Base-by-base conservation (phyloP, 768 basidiomycete species). In the Pleurotus giganteus region DNA sequence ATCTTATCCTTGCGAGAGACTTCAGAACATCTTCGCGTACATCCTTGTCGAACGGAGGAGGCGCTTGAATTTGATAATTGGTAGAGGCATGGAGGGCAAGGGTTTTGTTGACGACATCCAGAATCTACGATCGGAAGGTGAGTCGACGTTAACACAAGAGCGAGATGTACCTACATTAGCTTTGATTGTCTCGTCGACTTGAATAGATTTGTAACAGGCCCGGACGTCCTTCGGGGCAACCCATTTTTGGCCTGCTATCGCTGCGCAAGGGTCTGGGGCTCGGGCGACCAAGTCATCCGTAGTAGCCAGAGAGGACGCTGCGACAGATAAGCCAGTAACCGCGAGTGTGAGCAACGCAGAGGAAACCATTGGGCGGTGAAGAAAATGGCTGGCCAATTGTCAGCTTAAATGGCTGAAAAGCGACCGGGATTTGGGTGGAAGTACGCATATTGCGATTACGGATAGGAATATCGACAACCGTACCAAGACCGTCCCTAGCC, bases 71-170 rank as follows among this genome's bases (percentile, higher is more conserved):
- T 64, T 84, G 77, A 55, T 84, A 85, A 68, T 83, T 84, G 28
- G 79, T 75, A 1, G 83, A 84, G 0, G 83, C 81, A 61, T 85
- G 84, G 62, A 86, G 84, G 11, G 79, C 74, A 8, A 84, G 65
- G 0, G 80, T 81, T 63, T 80, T 83, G 60, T 74, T 83, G 43
- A 83, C 70, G 11, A 82, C 80, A 55, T 85, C 78, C 29, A 85
- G 70, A 47, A 81, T 76, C 83, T 84, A 41, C 39, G 55, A 17
- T 41, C 26, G 4, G 27, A n/a, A 27, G n/a, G n/a, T n/a, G n/a
- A 17, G 12, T 41, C 52, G 41, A 19, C 8, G 26, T 24, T 32
- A 13, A 12, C 26, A 2, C 21, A 7, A 39, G 23, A 6, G 43
- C 11, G 46, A 42, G 23, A 28, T 17, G 11, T 44, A 55, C 77